Evolutionary conservation across 495 filamentous ascomycete genomes (phyloP).

Genomic region (Jackrogersella multiformis): DNA sequence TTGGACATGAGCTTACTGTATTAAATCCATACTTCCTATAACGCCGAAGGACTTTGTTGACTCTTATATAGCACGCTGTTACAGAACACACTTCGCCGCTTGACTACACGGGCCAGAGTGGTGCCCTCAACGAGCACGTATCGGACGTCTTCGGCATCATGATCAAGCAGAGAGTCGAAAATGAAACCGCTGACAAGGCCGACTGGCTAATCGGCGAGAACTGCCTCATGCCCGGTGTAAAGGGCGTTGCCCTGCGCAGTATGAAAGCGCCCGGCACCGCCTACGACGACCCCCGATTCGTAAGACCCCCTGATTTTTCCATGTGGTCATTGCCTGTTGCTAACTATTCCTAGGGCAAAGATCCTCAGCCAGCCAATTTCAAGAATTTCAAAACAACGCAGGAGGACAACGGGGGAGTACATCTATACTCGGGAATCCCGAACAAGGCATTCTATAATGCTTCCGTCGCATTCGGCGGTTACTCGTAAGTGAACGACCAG

Average conservation of each 20-base stretch:
- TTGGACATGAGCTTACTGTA: constrained; percentile 61
- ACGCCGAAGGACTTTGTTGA: neutral
- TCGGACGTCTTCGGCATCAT: constrained; percentile 64
- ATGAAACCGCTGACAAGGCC: constrained; percentile 54
- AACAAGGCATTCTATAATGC: constrained; percentile 62
- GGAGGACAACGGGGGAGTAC: constrained; percentile 61
- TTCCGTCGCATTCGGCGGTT: constrained; percentile 56
- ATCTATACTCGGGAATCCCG: constrained; percentile 63
- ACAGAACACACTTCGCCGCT: constrained; percentile 56
- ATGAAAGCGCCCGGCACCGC: constrained; percentile 62
- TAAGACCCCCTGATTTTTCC: constrained; percentile 26
- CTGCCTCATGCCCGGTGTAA: constrained; percentile 54
- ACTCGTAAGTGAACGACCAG: constrained; percentile 45
- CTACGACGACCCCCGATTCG: constrained; percentile 57
- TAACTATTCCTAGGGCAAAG: constrained; percentile 50
- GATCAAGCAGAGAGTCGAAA: constrained; percentile 59
- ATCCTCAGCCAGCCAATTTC: constrained; percentile 56
- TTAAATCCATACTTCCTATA: neutral
- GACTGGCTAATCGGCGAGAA: constrained; percentile 65
- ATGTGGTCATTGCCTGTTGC: neutral
- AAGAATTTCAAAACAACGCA: constrained; percentile 46
- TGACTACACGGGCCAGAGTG: constrained; percentile 55
- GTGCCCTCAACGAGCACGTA: constrained; percentile 62
- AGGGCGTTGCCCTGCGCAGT: constrained; percentile 56
- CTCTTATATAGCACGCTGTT: constrained; percentile 51